Evolutionary conservation across 371 early-diverging fungal genomes (phyloP), one percentile per base, ranked within the genome.

Genomic region (Syncephalastrum contaminatum): DNA sequence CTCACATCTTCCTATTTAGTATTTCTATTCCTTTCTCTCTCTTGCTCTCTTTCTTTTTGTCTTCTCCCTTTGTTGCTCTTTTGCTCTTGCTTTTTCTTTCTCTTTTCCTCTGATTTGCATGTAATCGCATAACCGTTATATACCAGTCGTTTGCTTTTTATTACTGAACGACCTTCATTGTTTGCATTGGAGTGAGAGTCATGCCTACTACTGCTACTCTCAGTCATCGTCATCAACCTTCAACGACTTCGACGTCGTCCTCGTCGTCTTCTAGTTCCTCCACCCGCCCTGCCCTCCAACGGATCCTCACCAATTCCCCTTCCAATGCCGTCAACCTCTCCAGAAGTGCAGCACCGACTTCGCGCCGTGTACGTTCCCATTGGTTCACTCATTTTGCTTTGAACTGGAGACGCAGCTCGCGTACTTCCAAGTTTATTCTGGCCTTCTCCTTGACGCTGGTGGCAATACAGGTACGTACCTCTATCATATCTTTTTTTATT

Each of bases 371-470:
- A 6, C 63, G 77, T 30, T 72, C 77, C 8, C 77, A 77, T 30
- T 77, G 77, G 77, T 71, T 77, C 47, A 69, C 72, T 13, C 74
- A 77, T 48, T 73, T 73, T 48, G 70, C 66, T n/a, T 52, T 70
- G 12, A 70, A 71, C 54, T 77, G 77, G 77, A 60, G 74, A 10
- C 65, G 66, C 53, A 77, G 73, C 39, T 77, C 77, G 55, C 65
- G 74, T 20, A 59, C 67, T 4, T 72, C 72, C 3, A 77, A 77
- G 51, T 40, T 73, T 20, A 43, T 69, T 25, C 54, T 77, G 42
- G 66, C 66, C 22, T 67, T 64, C 15, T 69, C 77, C 12, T 54
- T 77, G 56, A 66, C 74, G 1, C 51, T 72, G 12, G 59, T 73
- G 14, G 60, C 58, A 12, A 48, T 71, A 13, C 77, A 77, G 56